These are phyloP conservation scores for Cryptosporidium sp. DNA, from an alignment of 169 alveolate species.

Conservation along the genomic window DNA sequence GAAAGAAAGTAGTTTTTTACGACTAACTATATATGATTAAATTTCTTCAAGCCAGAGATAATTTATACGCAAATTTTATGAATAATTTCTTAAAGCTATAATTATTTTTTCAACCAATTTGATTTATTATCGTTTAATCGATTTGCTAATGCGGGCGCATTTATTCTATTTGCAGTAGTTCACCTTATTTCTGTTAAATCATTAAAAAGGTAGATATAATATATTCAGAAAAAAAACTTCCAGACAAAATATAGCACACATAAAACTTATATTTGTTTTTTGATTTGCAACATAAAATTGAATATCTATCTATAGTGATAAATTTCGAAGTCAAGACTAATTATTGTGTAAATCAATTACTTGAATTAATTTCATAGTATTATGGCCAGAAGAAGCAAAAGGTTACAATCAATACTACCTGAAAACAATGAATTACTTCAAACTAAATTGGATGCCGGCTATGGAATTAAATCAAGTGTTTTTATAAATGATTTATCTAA, in stretches of 20 bases:
- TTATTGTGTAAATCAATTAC: neutral
- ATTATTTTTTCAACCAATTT: neutral
- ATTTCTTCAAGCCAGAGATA: neutral
- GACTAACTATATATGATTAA: neutral
- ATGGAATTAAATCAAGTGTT: conserved; percentile 42
- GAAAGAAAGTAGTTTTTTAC: conserved; percentile 3
- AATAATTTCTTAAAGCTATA: neutral
- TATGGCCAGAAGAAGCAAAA: conserved; percentile 41
- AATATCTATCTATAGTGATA: neutral
- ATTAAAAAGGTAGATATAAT: neutral
- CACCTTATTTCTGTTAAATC: neutral
- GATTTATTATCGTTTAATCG: conserved; percentile 1
- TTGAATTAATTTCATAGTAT: neutral
- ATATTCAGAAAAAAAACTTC: neutral
- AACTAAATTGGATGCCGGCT: conserved; percentile 19
- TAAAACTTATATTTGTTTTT: neutral
- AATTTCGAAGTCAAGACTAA: neutral
- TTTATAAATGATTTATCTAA: neutral
- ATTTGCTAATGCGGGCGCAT: conserved; percentile 18
- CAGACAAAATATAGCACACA: neutral
- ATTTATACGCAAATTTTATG: neutral
- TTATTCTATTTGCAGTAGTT: conserved; percentile 7
- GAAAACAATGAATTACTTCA: conserved; percentile 3
- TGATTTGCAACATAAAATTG: neutral
- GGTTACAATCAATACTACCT: neutral